Base-by-base conservation (phyloP, 2,329 filamentous ascomycete species). In the Sporothrix globosa region DNA sequence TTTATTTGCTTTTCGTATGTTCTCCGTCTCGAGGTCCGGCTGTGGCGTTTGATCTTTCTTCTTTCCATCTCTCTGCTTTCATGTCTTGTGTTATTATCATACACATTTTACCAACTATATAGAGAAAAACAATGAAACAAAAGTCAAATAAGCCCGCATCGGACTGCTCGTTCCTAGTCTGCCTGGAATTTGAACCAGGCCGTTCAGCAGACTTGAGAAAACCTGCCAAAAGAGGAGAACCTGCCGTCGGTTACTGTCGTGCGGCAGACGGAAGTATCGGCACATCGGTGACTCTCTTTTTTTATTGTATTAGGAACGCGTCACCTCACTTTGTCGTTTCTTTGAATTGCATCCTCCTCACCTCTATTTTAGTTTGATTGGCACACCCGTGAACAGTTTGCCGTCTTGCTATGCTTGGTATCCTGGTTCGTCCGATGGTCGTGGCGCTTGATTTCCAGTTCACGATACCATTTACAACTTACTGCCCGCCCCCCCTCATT, bases 31-130 rank as follows among this genome's bases (percentile, higher is more conserved):
- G 61, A 60, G 61, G 69, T 54, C 44, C 67, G 69, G 69, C 68
- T 41, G 69, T 70, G 69, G 69, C 69, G 69, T 70, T 69, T 46
- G 21, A 63, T 46, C n/a, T 19, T 46, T 63, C 39, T 46, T n/a
- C 39, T 27, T 63, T 63, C 34, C 58, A 44, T 46, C n/a, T 61
- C 39, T 24, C 39, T 44, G 58, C 46, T 63, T 61, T 46, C 58
- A 21, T 10, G 44, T 63, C 21, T 34, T 63, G 58, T 63, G 58
- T 27, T 63, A 63, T 10, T 63, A 63, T 17, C 41, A 19, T 11
- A 27, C 39, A 11, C 58, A 46, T 27, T 46, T 9, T 9, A 24
- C 39, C 39, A 63, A 27, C 2, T 27, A 46, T 46, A 63, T 21
- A 63, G 7, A 61, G 24, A 41, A 60, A 44, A 46, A 14, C 17